Evolutionary conservation across 306 rosid species (phyloP).

Genomic region (Pterocarpus macrocarpus): DNA sequence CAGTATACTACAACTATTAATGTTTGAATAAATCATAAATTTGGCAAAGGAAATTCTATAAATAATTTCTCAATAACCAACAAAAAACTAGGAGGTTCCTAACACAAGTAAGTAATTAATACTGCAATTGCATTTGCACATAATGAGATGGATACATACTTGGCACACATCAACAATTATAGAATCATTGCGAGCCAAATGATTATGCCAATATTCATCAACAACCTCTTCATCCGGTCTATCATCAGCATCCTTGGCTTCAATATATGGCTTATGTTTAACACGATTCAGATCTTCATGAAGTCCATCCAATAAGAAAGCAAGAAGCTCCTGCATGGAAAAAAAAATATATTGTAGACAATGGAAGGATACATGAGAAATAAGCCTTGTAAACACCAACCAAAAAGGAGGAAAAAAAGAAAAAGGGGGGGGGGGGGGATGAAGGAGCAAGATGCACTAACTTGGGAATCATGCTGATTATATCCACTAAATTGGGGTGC

Average conservation of each 20-base stretch:
- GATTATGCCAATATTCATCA: slow-evolving; percentile 95
- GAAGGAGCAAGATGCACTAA: slow-evolving; percentile 62
- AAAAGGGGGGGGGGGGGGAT: background rate
- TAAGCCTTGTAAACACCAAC: slow-evolving; percentile 36
- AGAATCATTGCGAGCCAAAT: slow-evolving; percentile 96
- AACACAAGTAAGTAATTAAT: slow-evolving; percentile 20
- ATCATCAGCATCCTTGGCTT: slow-evolving; percentile 93
- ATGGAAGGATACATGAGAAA: slow-evolving; percentile 42
- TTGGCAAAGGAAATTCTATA: background rate
- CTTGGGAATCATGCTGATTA: slow-evolving; percentile 99
- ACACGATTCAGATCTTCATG: slow-evolving; percentile 99
- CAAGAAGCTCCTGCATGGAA: slow-evolving; percentile 84
- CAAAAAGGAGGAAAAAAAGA: background rate
- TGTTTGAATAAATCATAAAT: slow-evolving; percentile 37
- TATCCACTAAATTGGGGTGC: slow-evolving; percentile 99
- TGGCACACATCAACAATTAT: slow-evolving; percentile 99
- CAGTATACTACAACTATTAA: slow-evolving; percentile 11
- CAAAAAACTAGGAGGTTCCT: slow-evolving; percentile 24
- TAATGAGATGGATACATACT: slow-evolving; percentile 60
- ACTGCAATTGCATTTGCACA: slow-evolving; percentile 9
- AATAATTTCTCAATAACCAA: slow-evolving; percentile 30
- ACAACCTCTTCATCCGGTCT: slow-evolving; percentile 86
- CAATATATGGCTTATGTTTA: slow-evolving; percentile 91
- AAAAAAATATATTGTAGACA: slow-evolving; percentile 20
- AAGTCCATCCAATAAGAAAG: slow-evolving; percentile 97